Evolutionary conservation across 352 stramenopile species (phyloP).

Genomic region (Globisporangium solare): DNA sequence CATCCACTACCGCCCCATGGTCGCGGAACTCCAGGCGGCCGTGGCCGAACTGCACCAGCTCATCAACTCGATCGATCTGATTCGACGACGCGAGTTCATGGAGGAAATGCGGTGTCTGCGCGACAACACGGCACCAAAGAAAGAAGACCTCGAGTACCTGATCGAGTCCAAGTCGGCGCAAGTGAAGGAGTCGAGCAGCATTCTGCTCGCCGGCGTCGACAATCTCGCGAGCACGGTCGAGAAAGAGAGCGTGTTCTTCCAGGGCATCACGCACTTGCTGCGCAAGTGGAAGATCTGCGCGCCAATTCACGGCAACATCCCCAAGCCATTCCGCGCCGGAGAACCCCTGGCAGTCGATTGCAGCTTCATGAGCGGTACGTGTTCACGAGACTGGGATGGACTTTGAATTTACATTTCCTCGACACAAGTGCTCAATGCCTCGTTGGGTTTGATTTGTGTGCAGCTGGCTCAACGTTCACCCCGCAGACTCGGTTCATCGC

Average conservation of each 20-base stretch:
- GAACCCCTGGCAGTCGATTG: slow-evolving; percentile 82
- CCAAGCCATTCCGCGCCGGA: slow-evolving; percentile 79
- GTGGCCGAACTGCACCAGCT: slow-evolving; percentile 80
- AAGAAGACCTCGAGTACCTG: slow-evolving; percentile 75
- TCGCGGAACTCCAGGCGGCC: slow-evolving; percentile 71
- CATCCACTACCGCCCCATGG: slow-evolving; percentile 83
- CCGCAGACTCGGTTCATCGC: slow-evolving; percentile 70
- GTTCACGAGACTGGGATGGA: background rate
- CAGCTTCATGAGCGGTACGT: slow-evolving; percentile 74
- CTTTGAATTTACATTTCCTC: background rate
- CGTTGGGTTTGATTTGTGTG: slow-evolving; percentile 3
- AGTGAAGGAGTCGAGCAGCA: slow-evolving; percentile 70
- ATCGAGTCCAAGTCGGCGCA: slow-evolving; percentile 73
- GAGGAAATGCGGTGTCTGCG: slow-evolving; percentile 85
- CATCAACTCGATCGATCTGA: slow-evolving; percentile 86
- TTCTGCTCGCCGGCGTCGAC: slow-evolving; percentile 69
- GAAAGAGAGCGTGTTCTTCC: slow-evolving; percentile 85
- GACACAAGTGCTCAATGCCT: slow-evolving; percentile 1
- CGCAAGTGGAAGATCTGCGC: slow-evolving; percentile 85
- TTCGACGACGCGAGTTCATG: slow-evolving; percentile 70
- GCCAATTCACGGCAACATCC: slow-evolving; percentile 83
- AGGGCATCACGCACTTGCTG: slow-evolving; percentile 71
- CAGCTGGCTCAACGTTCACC: slow-evolving; percentile 70
- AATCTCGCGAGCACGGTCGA: slow-evolving; percentile 60
- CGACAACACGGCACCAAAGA: slow-evolving; percentile 79